Conservation (phyloP, 2,329 filamentous ascomycete genomes). For the Neonectria sp. region DNA sequence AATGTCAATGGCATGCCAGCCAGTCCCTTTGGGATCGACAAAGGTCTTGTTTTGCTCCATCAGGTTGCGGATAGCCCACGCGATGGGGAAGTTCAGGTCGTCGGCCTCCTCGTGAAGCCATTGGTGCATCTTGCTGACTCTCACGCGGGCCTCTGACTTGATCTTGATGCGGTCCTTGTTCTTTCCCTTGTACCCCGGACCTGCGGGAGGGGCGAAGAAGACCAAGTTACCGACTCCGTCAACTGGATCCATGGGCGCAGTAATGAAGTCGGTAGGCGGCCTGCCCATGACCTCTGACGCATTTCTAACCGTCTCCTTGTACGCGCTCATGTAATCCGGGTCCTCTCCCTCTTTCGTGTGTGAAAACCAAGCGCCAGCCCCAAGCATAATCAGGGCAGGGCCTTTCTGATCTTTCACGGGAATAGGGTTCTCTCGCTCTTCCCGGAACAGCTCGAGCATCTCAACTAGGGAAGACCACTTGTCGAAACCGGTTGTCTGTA, state of each 20-base stretch:
- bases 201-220: conserved; percentile 45
- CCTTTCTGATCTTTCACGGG: conserved; percentile 42
- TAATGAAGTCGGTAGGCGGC: conserved; percentile 34
- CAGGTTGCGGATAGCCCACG: conserved; percentile 41
- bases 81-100: conserved; percentile 36
- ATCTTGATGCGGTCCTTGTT: not conserved
- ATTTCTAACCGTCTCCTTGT: conserved; percentile 36
- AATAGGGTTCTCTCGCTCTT: conserved; percentile 36
- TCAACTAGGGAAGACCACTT: conserved; percentile 43
- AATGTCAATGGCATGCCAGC: conserved; percentile 50
- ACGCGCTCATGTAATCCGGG: not conserved
- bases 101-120: conserved; percentile 34
- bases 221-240: conserved; percentile 48
- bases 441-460: conserved; percentile 43
- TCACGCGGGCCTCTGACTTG: not conserved
- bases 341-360: conserved; percentile 13
- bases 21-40: conserved; percentile 39
- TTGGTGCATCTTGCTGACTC: conserved; percentile 39
- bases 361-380: conserved; percentile 44
- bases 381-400: conserved; percentile 41
- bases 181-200: conserved; percentile 39
- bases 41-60: conserved; percentile 38
- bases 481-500: conserved; percentile 4
- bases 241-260: conserved; percentile 38
- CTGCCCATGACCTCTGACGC: conserved; percentile 37